A percentile compares a stretch with the other conserved stretches of the same genome.
phyloP scores from a whole-genome alignment of 345 rosid species.

The Barbarea vulgaris region DNA sequence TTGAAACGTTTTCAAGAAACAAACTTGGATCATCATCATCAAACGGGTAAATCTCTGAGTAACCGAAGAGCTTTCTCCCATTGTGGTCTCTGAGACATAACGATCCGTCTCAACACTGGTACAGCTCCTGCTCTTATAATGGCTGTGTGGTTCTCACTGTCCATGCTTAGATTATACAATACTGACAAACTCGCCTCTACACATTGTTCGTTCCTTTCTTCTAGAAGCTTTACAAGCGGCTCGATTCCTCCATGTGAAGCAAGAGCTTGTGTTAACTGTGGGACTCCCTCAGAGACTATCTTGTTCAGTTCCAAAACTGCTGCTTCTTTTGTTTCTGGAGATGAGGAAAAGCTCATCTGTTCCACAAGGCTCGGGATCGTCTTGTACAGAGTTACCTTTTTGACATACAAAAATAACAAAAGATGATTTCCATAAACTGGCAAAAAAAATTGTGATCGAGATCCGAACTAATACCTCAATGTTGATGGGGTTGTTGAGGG shows the following conservation, averaged over 20 bases:
- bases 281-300: conserved; percentile 67
- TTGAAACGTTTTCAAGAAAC: not conserved
- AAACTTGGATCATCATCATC: not conserved
- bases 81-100: conserved; percentile 64
- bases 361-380: conserved; percentile 76
- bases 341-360: conserved; percentile 56
- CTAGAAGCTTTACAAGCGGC: conserved; percentile 66
- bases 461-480: conserved; percentile 48
- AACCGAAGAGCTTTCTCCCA: conserved; percentile 74
- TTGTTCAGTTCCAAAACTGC: conserved; percentile 82
- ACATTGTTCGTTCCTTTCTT: conserved; percentile 58
- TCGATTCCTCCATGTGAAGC: conserved; percentile 70
- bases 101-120: conserved; percentile 69
- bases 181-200: conserved; percentile 70
- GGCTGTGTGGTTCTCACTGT: conserved; percentile 70
- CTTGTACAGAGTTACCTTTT: conserved; percentile 50
- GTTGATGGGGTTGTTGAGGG: conserved; percentile 56
- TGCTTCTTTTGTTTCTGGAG: conserved; percentile 62
- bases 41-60: conserved; percentile 67
- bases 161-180: conserved; percentile 80
- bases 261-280: conserved; percentile 58
- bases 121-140: conserved; percentile 81
- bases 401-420: not conserved
- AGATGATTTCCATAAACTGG: not conserved
- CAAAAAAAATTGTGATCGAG: too few species aligned